Conservation (phyloP, 225 moss, liverwort and hornwort genomes). For the Sphagnum tenellum region DNA sequence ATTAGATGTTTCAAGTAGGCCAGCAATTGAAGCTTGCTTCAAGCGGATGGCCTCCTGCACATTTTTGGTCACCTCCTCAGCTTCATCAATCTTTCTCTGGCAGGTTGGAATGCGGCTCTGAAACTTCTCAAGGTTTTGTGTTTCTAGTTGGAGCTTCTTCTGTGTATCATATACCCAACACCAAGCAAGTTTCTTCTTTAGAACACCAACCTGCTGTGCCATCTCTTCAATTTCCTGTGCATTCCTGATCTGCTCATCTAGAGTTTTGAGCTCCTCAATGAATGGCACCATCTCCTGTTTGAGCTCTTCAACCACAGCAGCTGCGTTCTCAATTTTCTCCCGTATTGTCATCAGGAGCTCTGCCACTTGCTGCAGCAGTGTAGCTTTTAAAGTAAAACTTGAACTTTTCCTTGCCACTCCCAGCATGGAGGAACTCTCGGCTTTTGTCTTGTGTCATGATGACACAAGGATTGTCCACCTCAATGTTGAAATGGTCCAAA, state of each 20-base stretch:
- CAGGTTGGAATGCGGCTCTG: conserved; percentile 24
- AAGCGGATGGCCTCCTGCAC: conserved; percentile 31
- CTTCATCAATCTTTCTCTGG: conserved; percentile 40
- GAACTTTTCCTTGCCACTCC: conserved; percentile 77
- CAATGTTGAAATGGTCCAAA: conserved; percentile 93
- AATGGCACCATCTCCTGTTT: conserved; percentile 40
- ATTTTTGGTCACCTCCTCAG: conserved; percentile 12
- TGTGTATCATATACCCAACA: conserved; percentile 38
- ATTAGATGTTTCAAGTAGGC: conserved; percentile 36
- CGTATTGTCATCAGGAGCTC: conserved; percentile 46
- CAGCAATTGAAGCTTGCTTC: conserved; percentile 41
- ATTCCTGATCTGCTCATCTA: conserved; percentile 63
- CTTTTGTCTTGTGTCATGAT: conserved; percentile 99
- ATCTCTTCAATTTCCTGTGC: conserved; percentile 45
- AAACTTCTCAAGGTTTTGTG: conserved; percentile 16
- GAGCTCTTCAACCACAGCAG: conserved; percentile 35
- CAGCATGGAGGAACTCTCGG: conserved; percentile 87
- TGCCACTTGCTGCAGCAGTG: conserved; percentile 65
- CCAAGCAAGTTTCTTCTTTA: conserved; percentile 75
- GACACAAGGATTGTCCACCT: conserved; percentile 96
- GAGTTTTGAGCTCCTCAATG: conserved; percentile 35
- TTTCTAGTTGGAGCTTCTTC: conserved; percentile 11
- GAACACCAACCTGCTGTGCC: conserved; percentile 23
- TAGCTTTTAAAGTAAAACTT: conserved; percentile 78
- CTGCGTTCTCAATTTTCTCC: conserved; percentile 21